Conservation (phyloP, 192 early-diverging fungal species). For the Backusella circina region DNA sequence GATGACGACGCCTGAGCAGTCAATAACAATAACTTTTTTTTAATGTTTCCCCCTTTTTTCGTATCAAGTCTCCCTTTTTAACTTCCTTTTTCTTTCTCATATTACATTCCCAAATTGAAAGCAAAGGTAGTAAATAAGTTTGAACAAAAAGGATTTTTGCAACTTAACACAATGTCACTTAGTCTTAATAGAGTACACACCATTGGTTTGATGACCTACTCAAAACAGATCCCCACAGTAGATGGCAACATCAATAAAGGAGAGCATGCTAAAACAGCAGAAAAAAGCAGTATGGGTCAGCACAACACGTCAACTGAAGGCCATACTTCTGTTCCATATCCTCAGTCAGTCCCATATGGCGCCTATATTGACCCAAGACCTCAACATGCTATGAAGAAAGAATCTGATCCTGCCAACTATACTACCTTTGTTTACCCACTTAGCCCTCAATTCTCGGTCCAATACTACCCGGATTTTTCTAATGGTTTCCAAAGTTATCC, state of each 20-base stretch:
- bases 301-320: neutral
- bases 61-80: neutral
- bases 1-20: neutral
- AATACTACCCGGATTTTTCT: slow-evolving; percentile 39
- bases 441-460: slow-evolving; percentile 38
- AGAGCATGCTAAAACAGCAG: neutral
- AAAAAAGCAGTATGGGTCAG: neutral
- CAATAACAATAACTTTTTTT: neutral
- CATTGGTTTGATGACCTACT: neutral
- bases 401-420: slow-evolving; percentile 10
- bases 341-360: slow-evolving; percentile 1
- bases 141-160: neutral
- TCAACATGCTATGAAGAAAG: neutral
- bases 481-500: slow-evolving; percentile 39
- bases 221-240: neutral
- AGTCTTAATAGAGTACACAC: neutral
- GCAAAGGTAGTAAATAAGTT: neutral
- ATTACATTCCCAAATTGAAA: neutral
- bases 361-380: neutral
- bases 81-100: neutral
- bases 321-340: neutral
- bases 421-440: slow-evolving; percentile 36
- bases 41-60: neutral
- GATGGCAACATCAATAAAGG: neutral
- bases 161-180: neutral